These are phyloP conservation scores for Leavenworthia alabamica DNA, from an alignment of 345 rosid genomes.

Conservation along the genomic window DNA sequence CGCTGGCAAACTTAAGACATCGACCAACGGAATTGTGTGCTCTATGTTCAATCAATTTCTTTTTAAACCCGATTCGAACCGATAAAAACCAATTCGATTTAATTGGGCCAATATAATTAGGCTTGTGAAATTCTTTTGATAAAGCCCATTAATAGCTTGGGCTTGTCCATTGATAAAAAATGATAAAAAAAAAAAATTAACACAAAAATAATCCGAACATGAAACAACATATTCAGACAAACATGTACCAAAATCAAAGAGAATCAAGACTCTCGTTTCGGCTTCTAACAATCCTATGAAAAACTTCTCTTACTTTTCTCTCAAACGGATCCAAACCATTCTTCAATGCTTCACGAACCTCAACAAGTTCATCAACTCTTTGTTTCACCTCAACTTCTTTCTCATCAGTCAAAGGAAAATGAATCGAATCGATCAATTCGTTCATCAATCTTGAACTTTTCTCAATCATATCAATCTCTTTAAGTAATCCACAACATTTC, in stretches of 20 bases:
- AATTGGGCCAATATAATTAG: no score
- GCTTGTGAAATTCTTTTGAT: no score
- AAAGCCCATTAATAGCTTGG: no score
- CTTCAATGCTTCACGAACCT: conserved; percentile 46
- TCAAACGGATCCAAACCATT: conserved; percentile 78
- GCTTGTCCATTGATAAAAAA: no score
- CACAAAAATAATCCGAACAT: no score
- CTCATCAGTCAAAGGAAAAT: conserved; percentile 56
- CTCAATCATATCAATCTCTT: conserved; percentile 78
- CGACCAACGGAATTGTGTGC: conserved; percentile 34
- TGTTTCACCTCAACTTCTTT: conserved; percentile 55
- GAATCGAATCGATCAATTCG: conserved; percentile 61
- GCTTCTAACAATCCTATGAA: conserved; percentile 77
- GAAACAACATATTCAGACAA: conserved; percentile 10
- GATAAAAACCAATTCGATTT: no score
- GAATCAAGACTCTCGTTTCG: conserved; percentile 79
- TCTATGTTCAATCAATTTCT: neutral
- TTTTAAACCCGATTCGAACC: no score
- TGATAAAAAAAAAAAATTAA: no score
- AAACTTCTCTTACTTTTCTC: conserved; percentile 75
- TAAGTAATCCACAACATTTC: conserved; percentile 69
- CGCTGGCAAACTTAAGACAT: conserved; percentile 19
- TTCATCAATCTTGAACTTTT: conserved; percentile 48
- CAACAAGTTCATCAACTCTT: conserved; percentile 53
- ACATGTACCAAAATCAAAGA: conserved; percentile 22